Evolutionary conservation across 805 yeast species (phyloP).

Genomic region (Yamadazyma phyllophila): DNA sequence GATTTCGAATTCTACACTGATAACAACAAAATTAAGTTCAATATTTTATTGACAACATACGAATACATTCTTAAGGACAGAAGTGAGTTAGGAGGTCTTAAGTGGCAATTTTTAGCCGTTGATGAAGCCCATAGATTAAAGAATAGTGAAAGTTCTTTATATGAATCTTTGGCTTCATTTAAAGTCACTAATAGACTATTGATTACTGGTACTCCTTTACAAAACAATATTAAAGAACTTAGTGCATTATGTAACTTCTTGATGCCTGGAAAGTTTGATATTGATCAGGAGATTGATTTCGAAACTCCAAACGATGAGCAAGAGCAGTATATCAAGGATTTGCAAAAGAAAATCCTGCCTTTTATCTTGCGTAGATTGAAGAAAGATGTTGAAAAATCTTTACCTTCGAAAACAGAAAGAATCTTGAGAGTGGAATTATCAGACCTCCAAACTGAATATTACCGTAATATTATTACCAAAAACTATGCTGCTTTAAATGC

Average conservation of each 20-base stretch:
- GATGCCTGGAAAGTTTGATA: constrained; percentile 90
- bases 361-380: constrained; percentile 89
- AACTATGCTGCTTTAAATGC: constrained; percentile 89
- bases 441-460: constrained; percentile 92
- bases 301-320: constrained; percentile 85
- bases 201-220: constrained; percentile 98
- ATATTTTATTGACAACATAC: constrained; percentile 89
- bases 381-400: constrained; percentile 94
- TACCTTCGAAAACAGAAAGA: constrained; percentile 94
- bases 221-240: constrained; percentile 90
- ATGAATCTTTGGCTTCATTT: constrained; percentile 82
- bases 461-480: constrained; percentile 87
- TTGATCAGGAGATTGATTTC: constrained; percentile 94
- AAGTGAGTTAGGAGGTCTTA: constrained; percentile 71
- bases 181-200: constrained; percentile 79
- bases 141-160: constrained; percentile 88
- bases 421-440: constrained; percentile 93
- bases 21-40: constrained; percentile 74
- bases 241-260: constrained; percentile 93
- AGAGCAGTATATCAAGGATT: constrained; percentile 80
- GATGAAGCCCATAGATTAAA: constrained; percentile 98
- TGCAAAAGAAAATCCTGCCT: constrained; percentile 85
- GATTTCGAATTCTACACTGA: constrained; percentile 76
- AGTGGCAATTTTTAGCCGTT: constrained; percentile 96
- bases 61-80: constrained; percentile 94